Percentiles rank a stretch among this genome's conserved stretches.
Evolutionary conservation across 1,284 basidiomycete species (phyloP).

Genomic region (Exobasidium cylindrosporum): DNA sequence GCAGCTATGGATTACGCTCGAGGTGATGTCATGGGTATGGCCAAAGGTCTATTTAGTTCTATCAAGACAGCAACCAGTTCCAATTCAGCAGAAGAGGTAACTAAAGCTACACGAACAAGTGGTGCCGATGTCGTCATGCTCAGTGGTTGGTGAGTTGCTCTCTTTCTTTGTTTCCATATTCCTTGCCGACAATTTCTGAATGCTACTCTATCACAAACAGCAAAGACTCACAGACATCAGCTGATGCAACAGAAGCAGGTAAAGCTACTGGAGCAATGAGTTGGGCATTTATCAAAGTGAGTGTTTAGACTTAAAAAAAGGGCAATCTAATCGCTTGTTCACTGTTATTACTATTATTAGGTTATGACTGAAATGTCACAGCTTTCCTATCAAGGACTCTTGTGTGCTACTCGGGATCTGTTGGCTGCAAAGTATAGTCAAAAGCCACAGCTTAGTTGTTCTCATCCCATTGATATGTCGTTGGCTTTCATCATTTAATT

Average conservation of each 20-base stretch:
- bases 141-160: no score
- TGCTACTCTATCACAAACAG: no score
- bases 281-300: constrained; percentile 49
- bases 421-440: constrained; percentile 52
- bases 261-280: constrained; percentile 67
- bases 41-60: constrained; percentile 56
- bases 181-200: no score
- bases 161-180: no score
- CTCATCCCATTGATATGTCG: constrained; percentile 53
- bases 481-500: constrained; percentile 47
- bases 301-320: background rate
- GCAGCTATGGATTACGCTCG: constrained; percentile 70
- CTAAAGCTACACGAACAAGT: constrained; percentile 71
- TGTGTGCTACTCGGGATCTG: constrained; percentile 44
- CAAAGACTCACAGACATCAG: constrained; percentile 88
- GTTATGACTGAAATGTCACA: constrained; percentile 59
- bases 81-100: constrained; percentile 65
- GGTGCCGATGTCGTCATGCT: constrained; percentile 66
- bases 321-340: constrained; percentile 5
- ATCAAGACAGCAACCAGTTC: constrained; percentile 56
- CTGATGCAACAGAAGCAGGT: constrained; percentile 78
- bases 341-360: no score
- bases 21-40: constrained; percentile 70
- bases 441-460: constrained; percentile 58
- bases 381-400: constrained; percentile 48